Base-by-base conservation (phyloP, 441 rosid genomes). In the Croton setiger region DNA sequence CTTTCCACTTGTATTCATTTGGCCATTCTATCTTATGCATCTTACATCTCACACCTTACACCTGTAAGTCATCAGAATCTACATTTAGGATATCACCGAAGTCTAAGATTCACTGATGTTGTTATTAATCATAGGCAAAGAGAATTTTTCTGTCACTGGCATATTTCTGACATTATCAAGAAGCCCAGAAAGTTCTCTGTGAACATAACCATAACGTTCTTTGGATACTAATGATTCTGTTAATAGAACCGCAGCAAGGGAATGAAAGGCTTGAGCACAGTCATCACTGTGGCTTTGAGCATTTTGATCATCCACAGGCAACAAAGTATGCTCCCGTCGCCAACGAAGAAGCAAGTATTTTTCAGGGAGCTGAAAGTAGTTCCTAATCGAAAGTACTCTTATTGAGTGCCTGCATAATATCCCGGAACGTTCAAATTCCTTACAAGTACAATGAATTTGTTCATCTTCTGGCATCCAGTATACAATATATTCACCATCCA, bases 371-470 rank as follows among this genome's bases (percentile, higher is more conserved):
- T 86, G 84, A 73, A 90, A 93, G 76, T 79, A 91, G 76, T 93
- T 91, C 79, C 88, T 93, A 73, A 82, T 69, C 0, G 72, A 20
- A 54, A 93, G 78, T 5, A 89, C 88, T 31, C 96, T 84, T 48
- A 93, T 84, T 51, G 87, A 75, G 61, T 93, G 98, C 75, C 98
- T 76, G 73, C 97, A 91, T 57, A 93, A 67, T 62, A 88, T 81
- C 71, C 96, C 96, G 0, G 97, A 85, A 68, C 81, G 88, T 75
- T 89, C 93, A 73, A 93, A 91, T 78, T 88, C 97, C 86, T 93
- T 91, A 74, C 97, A 93, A 0, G 98, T 88, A 78, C 98, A 93
- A 64, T 86, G 91, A 56, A 93, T 81, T 67, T 89, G 93, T 71
- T 89, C 97, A 23, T 86, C 90, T 69, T 87, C 91, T 18, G 87